Base-by-base conservation (phyloP, 805 yeast genomes). In the Saccharomyces mikatae region DNA sequence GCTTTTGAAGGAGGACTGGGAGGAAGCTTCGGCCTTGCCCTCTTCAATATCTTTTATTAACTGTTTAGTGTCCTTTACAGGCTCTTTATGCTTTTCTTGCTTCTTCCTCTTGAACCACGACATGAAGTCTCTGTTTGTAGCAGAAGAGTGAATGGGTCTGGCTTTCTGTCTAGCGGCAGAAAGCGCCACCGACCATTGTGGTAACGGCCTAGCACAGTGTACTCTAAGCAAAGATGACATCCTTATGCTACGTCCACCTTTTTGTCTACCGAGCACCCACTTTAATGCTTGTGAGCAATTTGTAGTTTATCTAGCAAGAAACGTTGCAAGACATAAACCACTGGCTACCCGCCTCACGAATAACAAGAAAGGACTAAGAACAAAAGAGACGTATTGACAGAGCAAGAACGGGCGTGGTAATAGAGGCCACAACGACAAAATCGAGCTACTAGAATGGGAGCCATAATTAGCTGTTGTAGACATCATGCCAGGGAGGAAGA, bases 41-140 rank as follows among this genome's bases (percentile, higher is more conserved):
- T 53, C 51, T 58, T 74, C 77, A 47, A 73, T 73, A 47, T 71
- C 69, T 17, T 62, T 59, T 11, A 74, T 73, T 21, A 73, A 64
- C 29, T 70, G 68, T 51, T 66, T 58, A 1, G 72, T 68, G 41
- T 60, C 62, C 58, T 62, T 60, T 24, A 54, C 53, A 21, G 60
- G 49, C 6, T 51, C 54, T 6, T 21, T 26, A 4, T 52, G 41
- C 47, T 58, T 51, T 32, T 59, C 56, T 30, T 66, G 63, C 52
- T 64, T 66, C 60, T 68, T 71, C 49, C 62, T 59, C 50, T 65
- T 70, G 55, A 74, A 71, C 78, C 78, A 74, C 46, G 73, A 72
- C 67, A 74, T 62, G 59, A 74, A 71, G 27, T 74, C 73, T 9
- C 51, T 46, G 28, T 56, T 49, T 6, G 56, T 56, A 32, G 63